Conservation (phyloP, 2,329 filamentous ascomycete species). For the Fusarium brevicatenulatum region DNA sequence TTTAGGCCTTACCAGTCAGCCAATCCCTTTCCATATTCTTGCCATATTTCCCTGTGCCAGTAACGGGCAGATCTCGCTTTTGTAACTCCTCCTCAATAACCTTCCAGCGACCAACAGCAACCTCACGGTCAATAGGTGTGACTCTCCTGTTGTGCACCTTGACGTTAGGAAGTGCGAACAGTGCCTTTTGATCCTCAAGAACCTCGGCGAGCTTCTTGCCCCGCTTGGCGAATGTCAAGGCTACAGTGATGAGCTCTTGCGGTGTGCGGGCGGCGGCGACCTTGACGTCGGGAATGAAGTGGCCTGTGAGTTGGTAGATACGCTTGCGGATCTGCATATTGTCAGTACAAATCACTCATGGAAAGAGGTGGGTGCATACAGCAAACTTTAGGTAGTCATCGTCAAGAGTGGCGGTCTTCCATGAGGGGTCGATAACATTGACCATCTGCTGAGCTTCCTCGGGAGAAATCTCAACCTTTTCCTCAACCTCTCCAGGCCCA, state of each 20-base stretch:
- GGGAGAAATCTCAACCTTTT: constrained; percentile 41
- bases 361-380: constrained; percentile 61
- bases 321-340: constrained; percentile 79
- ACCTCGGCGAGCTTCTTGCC: constrained; percentile 71
- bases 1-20: constrained; percentile 53
- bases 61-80: constrained; percentile 68
- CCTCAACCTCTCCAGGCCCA: constrained; percentile 42
- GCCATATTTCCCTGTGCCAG: constrained; percentile 54
- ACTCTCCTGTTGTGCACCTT: constrained; percentile 71
- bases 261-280: constrained; percentile 67
- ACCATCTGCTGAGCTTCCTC: constrained; percentile 56
- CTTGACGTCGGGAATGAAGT: constrained; percentile 76
- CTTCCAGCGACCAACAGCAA: constrained; percentile 80
- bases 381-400: constrained; percentile 75
- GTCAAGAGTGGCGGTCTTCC: constrained; percentile 66
- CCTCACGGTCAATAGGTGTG: constrained; percentile 78
- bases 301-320: constrained; percentile 82
- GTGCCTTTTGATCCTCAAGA: constrained; percentile 58
- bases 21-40: constrained; percentile 58
- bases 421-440: constrained; percentile 62
- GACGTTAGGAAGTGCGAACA: constrained; percentile 73
- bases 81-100: constrained; percentile 76
- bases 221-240: constrained; percentile 65
- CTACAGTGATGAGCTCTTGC: constrained; percentile 63
- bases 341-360: constrained; percentile 15